phyloP scores from a whole-genome alignment of 257 asterid species.

The Leptodermis oblonga region DNA sequence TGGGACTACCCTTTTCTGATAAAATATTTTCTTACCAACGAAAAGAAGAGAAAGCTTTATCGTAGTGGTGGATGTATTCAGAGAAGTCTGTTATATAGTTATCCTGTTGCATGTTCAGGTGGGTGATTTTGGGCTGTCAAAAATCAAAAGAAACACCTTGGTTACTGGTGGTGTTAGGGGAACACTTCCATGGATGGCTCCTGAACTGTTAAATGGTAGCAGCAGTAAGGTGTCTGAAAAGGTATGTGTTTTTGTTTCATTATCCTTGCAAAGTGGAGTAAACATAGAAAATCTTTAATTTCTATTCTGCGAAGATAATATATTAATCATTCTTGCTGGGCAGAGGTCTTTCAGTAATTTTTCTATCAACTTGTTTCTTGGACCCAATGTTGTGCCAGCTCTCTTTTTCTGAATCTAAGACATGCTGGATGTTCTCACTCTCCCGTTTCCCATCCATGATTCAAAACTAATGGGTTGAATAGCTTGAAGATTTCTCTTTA shows the following conservation, averaged over 20 bases:
- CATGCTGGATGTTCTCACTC: not conserved
- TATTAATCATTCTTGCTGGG: not conserved
- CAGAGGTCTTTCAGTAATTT: not conserved
- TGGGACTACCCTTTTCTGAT: not conserved
- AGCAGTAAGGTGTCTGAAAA: conserved; percentile 93
- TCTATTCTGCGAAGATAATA: not conserved
- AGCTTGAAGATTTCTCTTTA: not conserved
- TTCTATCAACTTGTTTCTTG: not conserved
- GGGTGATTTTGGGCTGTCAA: conserved; percentile 90
- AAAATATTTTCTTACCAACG: not conserved
- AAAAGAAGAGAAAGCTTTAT: not conserved
- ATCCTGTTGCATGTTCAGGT: conserved; percentile 40
- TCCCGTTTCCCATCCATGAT: not conserved
- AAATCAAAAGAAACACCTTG: conserved; percentile 86
- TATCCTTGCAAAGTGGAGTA: not conserved
- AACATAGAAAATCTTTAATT: not conserved
- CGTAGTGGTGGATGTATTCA: not conserved
- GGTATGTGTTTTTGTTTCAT: conserved; percentile 13
- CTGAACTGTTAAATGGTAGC: conserved; percentile 88
- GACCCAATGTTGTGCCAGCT: not conserved
- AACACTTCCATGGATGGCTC: conserved; percentile 99
- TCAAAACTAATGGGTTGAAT: not conserved
- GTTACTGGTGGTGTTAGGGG: conserved; percentile 96
- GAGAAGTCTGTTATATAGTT: not conserved
- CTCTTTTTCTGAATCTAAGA: not conserved